Evolutionary conservation across 1,284 basidiomycete genomes (phyloP).

Genomic region (Wolfiporia cocos): DNA sequence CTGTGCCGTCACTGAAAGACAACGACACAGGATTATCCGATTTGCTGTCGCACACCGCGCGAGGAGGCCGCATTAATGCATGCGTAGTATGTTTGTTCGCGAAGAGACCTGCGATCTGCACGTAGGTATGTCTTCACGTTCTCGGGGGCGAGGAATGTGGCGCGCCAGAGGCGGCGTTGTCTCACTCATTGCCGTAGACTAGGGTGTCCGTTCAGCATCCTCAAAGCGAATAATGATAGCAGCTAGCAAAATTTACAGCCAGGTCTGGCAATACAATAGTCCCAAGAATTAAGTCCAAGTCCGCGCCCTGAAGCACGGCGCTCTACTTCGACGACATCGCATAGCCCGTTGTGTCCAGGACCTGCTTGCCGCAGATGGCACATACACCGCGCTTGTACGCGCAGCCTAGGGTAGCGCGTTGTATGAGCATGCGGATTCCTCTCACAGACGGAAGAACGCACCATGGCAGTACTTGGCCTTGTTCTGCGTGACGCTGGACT

Average conservation of each 20-base stretch:
- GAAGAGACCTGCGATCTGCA: no score
- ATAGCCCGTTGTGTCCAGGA: slow-evolving; percentile 76
- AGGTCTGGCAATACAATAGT: slow-evolving; percentile 1
- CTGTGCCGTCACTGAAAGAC: no score
- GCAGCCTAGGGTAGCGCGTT: slow-evolving; percentile 46
- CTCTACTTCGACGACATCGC: slow-evolving; percentile 74
- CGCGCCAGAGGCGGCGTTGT: no score
- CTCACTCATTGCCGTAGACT: no score
- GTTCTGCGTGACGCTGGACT: slow-evolving; percentile 75
- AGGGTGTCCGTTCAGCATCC: no score
- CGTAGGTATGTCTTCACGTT: no score
- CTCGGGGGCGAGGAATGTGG: no score
- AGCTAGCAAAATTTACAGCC: background rate
- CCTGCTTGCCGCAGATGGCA: slow-evolving; percentile 78
- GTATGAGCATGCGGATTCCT: background rate
- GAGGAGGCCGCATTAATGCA: no score
- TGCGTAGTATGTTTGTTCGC: no score
- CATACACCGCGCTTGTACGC: slow-evolving; percentile 82
- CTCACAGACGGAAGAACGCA: slow-evolving; percentile 27
- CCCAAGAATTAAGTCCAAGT: background rate
- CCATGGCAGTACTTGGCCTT: slow-evolving; percentile 83
- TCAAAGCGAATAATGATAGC: background rate
- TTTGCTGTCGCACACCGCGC: no score
- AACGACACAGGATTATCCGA: no score
- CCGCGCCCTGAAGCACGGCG: background rate